phyloP scores from a whole-genome alignment of 2,329 filamentous ascomycete genomes.

The Fusarium sp. region DNA sequence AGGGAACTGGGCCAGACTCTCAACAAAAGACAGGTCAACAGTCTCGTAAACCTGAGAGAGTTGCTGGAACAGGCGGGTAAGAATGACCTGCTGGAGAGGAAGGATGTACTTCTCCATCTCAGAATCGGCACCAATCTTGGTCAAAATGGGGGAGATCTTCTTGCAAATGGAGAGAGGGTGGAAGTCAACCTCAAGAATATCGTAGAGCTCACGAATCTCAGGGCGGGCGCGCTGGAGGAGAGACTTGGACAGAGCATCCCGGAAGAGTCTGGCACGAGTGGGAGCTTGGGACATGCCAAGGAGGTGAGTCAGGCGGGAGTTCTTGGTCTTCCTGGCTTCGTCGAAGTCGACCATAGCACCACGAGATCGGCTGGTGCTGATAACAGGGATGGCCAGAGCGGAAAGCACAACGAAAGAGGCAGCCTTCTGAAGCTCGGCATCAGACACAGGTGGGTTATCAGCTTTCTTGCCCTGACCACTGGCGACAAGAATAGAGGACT shows the following conservation, averaged over 20 bases:
- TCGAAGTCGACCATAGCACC: conserved; percentile 97
- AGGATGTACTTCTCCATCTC: conserved; percentile 98
- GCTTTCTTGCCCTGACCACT: conserved; percentile 90
- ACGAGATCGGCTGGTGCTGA: conserved; percentile 96
- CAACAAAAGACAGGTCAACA: conserved; percentile 92
- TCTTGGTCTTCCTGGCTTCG: conserved; percentile 98
- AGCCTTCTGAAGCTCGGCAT: conserved; percentile 91
- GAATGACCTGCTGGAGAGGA: conserved; percentile 97
- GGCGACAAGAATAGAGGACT: conserved; percentile 85
- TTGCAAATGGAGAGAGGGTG: conserved; percentile 98
- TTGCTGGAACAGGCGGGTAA: conserved; percentile 98
- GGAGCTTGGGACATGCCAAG: conserved; percentile 92
- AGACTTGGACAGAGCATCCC: conserved; percentile 94
- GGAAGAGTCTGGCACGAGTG: conserved; percentile 90
- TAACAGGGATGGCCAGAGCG: conserved; percentile 97
- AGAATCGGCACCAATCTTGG: conserved; percentile 90
- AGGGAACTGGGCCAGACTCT: conserved; percentile 93
- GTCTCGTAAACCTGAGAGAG: conserved; percentile 99
- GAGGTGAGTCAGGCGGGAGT: conserved; percentile 94
- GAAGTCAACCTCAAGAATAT: conserved; percentile 99
- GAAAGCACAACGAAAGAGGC: conserved; percentile 96
- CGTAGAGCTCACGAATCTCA: conserved; percentile 97
- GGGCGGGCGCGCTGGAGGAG: conserved; percentile 91
- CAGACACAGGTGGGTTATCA: conserved; percentile 90
- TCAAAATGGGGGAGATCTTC: conserved; percentile 96